A percentile compares a stretch with the other conserved stretches of the same genome.
phyloP scores from a whole-genome alignment of 306 rosid genomes.

The Cucumis hystrix region DNA sequence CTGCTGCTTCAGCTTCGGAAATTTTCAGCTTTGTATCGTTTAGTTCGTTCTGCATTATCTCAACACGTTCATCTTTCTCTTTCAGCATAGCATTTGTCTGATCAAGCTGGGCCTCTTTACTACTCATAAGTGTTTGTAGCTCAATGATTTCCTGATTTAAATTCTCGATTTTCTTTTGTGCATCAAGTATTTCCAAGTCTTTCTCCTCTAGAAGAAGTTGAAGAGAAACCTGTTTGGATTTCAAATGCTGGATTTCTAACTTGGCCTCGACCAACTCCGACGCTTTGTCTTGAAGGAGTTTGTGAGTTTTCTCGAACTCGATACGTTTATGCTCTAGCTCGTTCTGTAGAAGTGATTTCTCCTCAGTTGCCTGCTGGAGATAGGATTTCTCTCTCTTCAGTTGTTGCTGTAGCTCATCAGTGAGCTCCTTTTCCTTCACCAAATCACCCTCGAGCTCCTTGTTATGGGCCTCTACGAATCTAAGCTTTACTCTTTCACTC shows the following conservation, averaged over 20 bases:
- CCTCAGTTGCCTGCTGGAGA: conserved; percentile 50
- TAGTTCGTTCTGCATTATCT: conserved; percentile 41
- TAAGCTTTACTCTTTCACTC: conserved; percentile 54
- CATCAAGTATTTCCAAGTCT: conserved; percentile 68
- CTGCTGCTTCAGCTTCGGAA: conserved; percentile 60
- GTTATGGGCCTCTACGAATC: conserved; percentile 44
- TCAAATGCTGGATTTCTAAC: conserved; percentile 69
- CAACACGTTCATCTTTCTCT: conserved; percentile 68
- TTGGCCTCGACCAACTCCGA: conserved; percentile 63
- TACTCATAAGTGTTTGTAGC: conserved; percentile 51
- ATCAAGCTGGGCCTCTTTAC: conserved; percentile 56
- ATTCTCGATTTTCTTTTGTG: conserved; percentile 48
- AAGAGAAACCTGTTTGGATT: conserved; percentile 62
- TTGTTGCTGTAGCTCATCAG: conserved; percentile 44
- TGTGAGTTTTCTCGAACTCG: conserved; percentile 26
- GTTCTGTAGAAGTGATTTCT: conserved; percentile 37
- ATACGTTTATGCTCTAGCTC: conserved; percentile 36
- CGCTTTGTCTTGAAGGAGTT: conserved; percentile 50
- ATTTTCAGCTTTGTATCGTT: conserved; percentile 36
- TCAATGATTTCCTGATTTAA: conserved; percentile 53
- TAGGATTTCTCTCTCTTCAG: conserved; percentile 52
- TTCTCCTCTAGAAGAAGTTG: conserved; percentile 55
- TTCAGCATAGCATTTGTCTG: conserved; percentile 55
- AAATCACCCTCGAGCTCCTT: conserved; percentile 52
- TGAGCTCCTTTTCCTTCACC: conserved; percentile 40